Conservation (phyloP, 768 basidiomycete genomes). For the Boletus rubroflammeus region DNA sequence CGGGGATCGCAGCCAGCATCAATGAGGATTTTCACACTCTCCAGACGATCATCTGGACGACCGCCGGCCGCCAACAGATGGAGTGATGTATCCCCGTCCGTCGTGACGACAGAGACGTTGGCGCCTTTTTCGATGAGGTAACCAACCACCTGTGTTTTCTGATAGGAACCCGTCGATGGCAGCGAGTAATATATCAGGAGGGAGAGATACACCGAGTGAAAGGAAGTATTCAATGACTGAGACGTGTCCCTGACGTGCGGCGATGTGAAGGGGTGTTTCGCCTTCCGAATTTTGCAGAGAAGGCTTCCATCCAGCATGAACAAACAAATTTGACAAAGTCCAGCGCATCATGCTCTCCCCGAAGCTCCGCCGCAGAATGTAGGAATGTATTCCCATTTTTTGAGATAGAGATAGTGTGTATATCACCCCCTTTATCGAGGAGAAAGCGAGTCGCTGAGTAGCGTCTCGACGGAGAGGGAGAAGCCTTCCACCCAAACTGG, state of each 20-base stretch:
- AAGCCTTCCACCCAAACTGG: background rate
- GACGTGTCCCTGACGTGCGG: background rate
- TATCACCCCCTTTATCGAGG: background rate
- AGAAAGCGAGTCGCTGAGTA: background rate
- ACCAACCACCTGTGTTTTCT: background rate
- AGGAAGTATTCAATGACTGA: background rate
- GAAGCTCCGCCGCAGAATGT: background rate
- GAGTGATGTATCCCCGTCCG: background rate
- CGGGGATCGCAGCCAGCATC: slow-evolving; percentile 1
- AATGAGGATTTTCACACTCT: background rate
- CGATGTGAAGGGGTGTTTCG: background rate
- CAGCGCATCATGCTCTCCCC: background rate
- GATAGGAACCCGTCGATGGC: background rate
- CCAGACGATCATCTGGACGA: background rate
- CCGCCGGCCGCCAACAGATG: background rate
- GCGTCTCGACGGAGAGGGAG: background rate
- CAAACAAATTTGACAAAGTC: background rate
- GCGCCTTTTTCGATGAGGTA: background rate
- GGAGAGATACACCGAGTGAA: background rate
- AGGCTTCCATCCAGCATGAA: background rate
- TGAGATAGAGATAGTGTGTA: background rate
- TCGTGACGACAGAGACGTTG: background rate
- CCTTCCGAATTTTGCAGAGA: background rate
- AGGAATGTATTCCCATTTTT: background rate
- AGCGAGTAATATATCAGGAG: background rate